Base-by-base conservation (phyloP, 768 basidiomycete genomes). In the Tephrocybe sp. region DNA sequence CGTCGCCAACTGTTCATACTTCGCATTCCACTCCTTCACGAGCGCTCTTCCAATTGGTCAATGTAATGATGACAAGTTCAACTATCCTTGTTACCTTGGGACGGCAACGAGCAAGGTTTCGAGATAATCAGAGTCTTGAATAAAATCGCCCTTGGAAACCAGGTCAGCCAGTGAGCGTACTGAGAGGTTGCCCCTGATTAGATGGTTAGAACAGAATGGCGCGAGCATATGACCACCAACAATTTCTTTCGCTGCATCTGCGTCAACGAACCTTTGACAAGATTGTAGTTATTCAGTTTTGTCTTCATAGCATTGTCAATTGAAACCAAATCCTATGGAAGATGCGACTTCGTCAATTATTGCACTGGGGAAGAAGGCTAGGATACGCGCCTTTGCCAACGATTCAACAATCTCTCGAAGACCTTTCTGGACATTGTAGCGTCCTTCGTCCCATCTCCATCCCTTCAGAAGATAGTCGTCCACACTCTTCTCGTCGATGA, bases 161-260 rank as follows among this genome's bases (percentile, higher is more conserved):
- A 98, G 73, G 46, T 97, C 95, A 15, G 80, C 84, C 21, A 98
- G 75, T 7, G 91, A 89, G 49, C 90, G 83, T 32, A 92, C 86
- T 26, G 95, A 94, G n/a, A 99, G 80, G 66, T 98, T 98, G 2
- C 97, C 97, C 17, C 95, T 97, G 37, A 63, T 32, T 51, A 21
- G 15, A 41, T 36, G 15, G 46, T 61, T 20, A 58, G 55, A 56
- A 39, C 48, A 6, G 34, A 23, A 38, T 14, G 28, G n/a, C 24
- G n/a, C 9, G 4, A 47, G n/a, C 45, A 34, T 15, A 48, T 41
- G 30, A 50, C n/a, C 41, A 54, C 70, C 53, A 65, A 96, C 95
- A 83, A 84, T 76, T 90, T 89, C 84, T 93, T 98, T 59, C 97
- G 85, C 65, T 96, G 92, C 79, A 98, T 85, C 63, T 93, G 88